phyloP scores from a whole-genome alignment of 2,329 filamentous ascomycete genomes.

The Aspergillus sp. region DNA sequence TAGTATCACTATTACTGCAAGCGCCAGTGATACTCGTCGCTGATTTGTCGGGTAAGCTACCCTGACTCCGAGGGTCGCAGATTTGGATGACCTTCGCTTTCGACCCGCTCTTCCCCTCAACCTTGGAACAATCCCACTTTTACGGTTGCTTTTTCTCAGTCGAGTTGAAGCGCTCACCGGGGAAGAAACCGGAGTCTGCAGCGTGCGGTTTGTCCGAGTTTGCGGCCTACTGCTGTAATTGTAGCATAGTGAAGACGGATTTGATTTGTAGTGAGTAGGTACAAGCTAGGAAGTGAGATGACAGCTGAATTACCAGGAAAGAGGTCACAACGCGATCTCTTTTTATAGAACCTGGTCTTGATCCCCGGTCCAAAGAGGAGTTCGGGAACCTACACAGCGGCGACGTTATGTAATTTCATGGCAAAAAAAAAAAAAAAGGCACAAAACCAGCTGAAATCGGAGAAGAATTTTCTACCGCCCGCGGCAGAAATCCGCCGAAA shows the following conservation, averaged over 20 bases:
- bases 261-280: background rate
- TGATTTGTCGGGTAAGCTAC: slow-evolving; percentile 6
- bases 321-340: background rate
- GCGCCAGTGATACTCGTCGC: background rate
- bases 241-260: background rate
- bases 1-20: background rate
- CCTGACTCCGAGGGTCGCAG: background rate
- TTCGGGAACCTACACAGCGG: background rate
- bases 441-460: slow-evolving; percentile 4
- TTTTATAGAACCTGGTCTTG: background rate
- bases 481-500: slow-evolving; percentile 19
- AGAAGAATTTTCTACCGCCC: slow-evolving; percentile 12
- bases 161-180: no score
- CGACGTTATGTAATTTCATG: slow-evolving; percentile 8
- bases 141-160: background rate
- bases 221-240: background rate
- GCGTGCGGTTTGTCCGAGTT: background rate
- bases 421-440: no score
- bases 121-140: background rate
- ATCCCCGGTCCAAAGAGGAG: background rate
- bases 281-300: background rate
- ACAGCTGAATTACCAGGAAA: background rate
- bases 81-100: no score
- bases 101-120: background rate
- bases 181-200: background rate